phyloP scores from a whole-genome alignment of 768 basidiomycete genomes.

The Sistotremastrum niveocremeum region DNA sequence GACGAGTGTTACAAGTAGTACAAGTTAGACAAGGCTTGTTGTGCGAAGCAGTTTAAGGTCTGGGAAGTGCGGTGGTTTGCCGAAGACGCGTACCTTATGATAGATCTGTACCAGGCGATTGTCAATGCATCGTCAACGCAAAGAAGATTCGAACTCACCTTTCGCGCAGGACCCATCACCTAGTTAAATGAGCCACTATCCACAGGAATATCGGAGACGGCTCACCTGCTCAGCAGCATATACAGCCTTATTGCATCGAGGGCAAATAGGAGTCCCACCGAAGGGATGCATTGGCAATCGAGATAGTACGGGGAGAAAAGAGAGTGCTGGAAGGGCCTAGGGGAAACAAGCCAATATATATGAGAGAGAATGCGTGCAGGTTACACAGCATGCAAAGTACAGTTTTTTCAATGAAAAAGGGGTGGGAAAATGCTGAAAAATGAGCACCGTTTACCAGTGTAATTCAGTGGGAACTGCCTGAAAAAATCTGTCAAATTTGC shows the following conservation, averaged over 20 bases:
- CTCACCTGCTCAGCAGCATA: slow-evolving; percentile 82
- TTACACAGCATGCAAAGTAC: too few species aligned
- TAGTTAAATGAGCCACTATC: slow-evolving; percentile 16
- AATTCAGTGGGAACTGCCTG: too few species aligned
- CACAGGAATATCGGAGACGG: slow-evolving; percentile 1
- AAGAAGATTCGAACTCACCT: slow-evolving; percentile 33
- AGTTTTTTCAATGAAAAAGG: too few species aligned
- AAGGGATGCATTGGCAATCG: slow-evolving; percentile 46
- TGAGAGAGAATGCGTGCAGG: too few species aligned
- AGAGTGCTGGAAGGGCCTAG: too few species aligned
- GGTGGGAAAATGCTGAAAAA: too few species aligned
- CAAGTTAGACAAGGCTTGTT: slow-evolving; percentile 68
- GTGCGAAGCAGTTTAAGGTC: slow-evolving; percentile 6
- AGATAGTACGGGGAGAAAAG: too few species aligned
- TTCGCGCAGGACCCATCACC: slow-evolving; percentile 81
- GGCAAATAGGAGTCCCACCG: slow-evolving; percentile 58
- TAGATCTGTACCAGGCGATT: slow-evolving; percentile 39
- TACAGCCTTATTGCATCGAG: slow-evolving; percentile 60
- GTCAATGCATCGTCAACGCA: slow-evolving; percentile 1
- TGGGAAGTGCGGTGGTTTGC: background rate
- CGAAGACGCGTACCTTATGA: slow-evolving; percentile 48
- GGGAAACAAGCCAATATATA: too few species aligned
- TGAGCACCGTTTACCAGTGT: too few species aligned
- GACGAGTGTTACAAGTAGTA: slow-evolving; percentile 57
- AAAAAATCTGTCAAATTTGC: too few species aligned